These are phyloP conservation scores for Apiotrichum montevideense DNA, from an alignment of 1,284 basidiomycete genomes.

Conservation along the genomic window DNA sequence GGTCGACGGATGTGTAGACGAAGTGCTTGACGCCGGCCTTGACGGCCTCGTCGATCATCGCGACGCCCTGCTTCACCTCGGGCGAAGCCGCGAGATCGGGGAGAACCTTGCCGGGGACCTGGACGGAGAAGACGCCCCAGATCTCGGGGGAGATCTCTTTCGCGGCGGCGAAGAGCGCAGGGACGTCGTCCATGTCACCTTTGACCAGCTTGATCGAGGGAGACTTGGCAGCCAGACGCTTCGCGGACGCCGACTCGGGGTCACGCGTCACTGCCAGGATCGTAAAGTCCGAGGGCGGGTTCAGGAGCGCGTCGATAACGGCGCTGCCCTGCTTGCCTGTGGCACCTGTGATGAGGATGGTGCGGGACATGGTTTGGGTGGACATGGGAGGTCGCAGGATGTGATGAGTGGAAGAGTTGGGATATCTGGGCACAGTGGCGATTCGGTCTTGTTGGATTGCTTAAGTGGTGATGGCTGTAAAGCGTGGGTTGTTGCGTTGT, in stretches of 20 bases:
- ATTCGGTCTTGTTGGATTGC: too few relatives aligned
- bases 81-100: background rate
- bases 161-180: constrained; percentile 14
- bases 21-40: constrained; percentile 46
- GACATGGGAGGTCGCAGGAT: background rate
- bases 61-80: constrained; percentile 17
- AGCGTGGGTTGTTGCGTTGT: too few relatives aligned
- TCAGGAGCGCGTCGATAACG: constrained; percentile 33
- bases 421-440: too few relatives aligned
- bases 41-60: constrained; percentile 45
- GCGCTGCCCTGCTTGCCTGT: constrained; percentile 51
- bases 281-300: constrained; percentile 12
- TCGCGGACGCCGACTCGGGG: constrained; percentile 12
- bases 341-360: constrained; percentile 48
- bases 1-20: constrained; percentile 42
- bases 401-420: too few relatives aligned
- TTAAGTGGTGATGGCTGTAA: too few relatives aligned
- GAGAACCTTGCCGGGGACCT: constrained; percentile 1
- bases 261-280: constrained; percentile 30
- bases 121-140: constrained; percentile 28
- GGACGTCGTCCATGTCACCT: constrained; percentile 14
- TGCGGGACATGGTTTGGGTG: constrained; percentile 5
- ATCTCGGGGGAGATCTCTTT: constrained; percentile 10
- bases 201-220: constrained; percentile 23
- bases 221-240: constrained; percentile 12